Conservation (phyloP, 169 alveolate species). For the Cryptosporidium sp. region DNA sequence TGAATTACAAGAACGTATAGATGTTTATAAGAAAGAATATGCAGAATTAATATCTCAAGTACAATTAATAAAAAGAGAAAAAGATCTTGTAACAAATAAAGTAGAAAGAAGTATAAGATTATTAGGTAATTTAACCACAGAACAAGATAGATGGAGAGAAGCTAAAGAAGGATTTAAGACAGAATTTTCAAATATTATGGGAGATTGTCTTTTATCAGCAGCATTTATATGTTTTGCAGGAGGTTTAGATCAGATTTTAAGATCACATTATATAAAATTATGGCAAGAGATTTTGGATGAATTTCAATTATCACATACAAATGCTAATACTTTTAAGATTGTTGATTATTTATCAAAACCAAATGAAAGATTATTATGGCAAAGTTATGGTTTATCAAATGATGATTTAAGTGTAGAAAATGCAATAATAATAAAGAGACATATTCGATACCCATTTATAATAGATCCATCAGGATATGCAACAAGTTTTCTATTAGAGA, state of each 20-base stretch:
- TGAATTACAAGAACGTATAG: conserved; percentile 89
- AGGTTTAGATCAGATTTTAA: conserved; percentile 57
- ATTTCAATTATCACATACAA: conserved; percentile 82
- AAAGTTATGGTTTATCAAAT: conserved; percentile 92
- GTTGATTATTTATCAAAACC: conserved; percentile 96
- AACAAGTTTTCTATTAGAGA: conserved; percentile 81
- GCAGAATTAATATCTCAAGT: conserved; percentile 94
- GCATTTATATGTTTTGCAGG: conserved; percentile 87
- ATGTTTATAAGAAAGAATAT: conserved; percentile 92
- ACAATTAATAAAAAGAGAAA: conserved; percentile 91
- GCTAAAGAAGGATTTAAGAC: conserved; percentile 84
- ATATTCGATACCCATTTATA: conserved; percentile 94
- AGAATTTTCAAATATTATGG: conserved; percentile 89
- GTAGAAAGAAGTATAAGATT: conserved; percentile 92
- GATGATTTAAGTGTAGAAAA: conserved; percentile 97
- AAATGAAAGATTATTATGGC: conserved; percentile 88
- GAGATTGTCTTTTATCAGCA: conserved; percentile 95
- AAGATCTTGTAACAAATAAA: conserved; percentile 92
- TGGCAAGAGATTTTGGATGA: conserved; percentile 82
- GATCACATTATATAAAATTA: conserved; percentile 12
- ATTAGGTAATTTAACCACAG: conserved; percentile 89
- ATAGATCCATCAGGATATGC: conserved; percentile 97
- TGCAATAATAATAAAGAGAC: conserved; percentile 91
- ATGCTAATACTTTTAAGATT: conserved; percentile 86
- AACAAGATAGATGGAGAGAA: conserved; percentile 93